Evolutionary conservation across 495 filamentous ascomycete genomes (phyloP).

Genomic region (Delitschia confertaspora): DNA sequence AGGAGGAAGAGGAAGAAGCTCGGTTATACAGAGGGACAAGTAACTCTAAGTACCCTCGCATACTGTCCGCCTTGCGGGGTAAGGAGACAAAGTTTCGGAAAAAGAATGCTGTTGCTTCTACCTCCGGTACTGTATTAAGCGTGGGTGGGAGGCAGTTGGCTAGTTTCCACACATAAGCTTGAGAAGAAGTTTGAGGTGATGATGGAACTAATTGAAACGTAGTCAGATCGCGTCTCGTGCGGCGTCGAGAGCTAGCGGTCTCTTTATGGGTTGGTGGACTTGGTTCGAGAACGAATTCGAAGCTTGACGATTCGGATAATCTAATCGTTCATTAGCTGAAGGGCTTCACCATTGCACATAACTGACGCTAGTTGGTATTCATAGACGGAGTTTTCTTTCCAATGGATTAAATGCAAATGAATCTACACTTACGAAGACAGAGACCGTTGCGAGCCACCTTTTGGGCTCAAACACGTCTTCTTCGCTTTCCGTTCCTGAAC

Average conservation of each 20-base stretch:
- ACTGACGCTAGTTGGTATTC: no score
- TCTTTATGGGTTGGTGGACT: not conserved
- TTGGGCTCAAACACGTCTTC: constrained; percentile 12
- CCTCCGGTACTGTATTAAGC: constrained; percentile 18
- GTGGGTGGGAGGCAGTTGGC: constrained; percentile 11
- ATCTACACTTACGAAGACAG: constrained; percentile 18
- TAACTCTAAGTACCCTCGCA: constrained; percentile 28
- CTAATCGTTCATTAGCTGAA: no score
- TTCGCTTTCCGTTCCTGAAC: constrained; percentile 23
- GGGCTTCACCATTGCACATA: no score
- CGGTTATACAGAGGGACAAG: constrained; percentile 29
- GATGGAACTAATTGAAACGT: no score
- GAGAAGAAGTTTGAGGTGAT: constrained; percentile 7
- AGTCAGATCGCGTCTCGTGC: no score
- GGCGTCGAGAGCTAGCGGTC: not conserved
- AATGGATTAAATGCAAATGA: no score
- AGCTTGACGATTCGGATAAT: no score
- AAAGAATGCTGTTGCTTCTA: constrained; percentile 31
- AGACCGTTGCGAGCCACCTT: constrained; percentile 11
- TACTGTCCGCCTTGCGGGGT: constrained; percentile 27
- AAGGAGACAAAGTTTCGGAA: constrained; percentile 31
- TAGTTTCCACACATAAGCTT: constrained; percentile 20
- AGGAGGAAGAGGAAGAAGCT: constrained; percentile 20
- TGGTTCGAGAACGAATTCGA: no score
- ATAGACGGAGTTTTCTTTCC: no score